Evolutionary conservation across 257 asterid genomes (phyloP).

Genomic region (Primulina eburnea): DNA sequence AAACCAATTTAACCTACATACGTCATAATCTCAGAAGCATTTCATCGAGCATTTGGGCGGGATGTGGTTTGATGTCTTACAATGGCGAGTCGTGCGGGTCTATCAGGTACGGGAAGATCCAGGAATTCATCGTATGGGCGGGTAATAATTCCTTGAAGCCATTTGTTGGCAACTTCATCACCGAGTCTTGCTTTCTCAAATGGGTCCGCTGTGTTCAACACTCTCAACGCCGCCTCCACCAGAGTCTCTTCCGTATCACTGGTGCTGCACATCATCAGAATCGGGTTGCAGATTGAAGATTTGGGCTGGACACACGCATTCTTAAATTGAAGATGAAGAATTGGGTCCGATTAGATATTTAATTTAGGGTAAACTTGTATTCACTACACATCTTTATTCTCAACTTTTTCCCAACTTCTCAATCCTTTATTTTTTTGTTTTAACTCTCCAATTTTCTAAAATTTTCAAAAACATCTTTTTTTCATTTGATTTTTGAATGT

Average conservation of each 20-base stretch:
- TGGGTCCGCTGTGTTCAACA: slow-evolving; percentile 81
- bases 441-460: too few species aligned
- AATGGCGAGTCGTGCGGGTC: slow-evolving; percentile 68
- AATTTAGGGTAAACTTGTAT: too few species aligned
- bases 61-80: slow-evolving; percentile 28
- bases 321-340: too few species aligned
- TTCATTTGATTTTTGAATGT: too few species aligned
- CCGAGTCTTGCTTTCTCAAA: slow-evolving; percentile 83
- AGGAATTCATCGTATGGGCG: slow-evolving; percentile 41
- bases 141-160: slow-evolving; percentile 59
- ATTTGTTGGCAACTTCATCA: slow-evolving; percentile 63
- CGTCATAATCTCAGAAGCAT: slow-evolving; percentile 34
- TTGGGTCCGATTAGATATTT: too few species aligned
- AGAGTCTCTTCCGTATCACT: slow-evolving; percentile 42
- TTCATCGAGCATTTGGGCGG: slow-evolving; percentile 43
- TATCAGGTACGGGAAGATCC: slow-evolving; percentile 58
- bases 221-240: slow-evolving; percentile 77
- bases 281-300: too few species aligned
- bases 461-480: too few species aligned
- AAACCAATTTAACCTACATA: slow-evolving; percentile 79
- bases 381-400: too few species aligned
- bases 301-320: too few species aligned
- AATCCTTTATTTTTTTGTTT: too few species aligned
- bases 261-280: too few species aligned
- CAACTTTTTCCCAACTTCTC: too few species aligned